Evolutionary conservation across 352 stramenopile species (phyloP), one percentile per base, ranked within the genome.

Genomic region (Phytophthora boehmeriae): DNA sequence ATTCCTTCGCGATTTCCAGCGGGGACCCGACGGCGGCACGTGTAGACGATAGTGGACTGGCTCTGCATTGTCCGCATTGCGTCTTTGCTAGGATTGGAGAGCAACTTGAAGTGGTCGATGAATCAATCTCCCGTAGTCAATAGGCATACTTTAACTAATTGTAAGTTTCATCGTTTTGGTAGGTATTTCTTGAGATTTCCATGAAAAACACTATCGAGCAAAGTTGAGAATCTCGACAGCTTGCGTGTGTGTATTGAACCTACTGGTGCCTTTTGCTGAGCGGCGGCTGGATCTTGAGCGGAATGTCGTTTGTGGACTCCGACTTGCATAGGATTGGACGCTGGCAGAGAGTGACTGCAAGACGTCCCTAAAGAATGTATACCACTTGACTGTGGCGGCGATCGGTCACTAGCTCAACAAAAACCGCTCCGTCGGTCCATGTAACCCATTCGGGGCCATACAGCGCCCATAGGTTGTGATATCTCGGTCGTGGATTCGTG

Each of bases 61-160:
- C 38, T 44, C 13, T 44, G 38, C 38, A 17, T 6, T 11, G 38
- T 44, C 38, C 19, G 14, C 38, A n/a, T n/a, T n/a, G n/a, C n/a
- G n/a, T n/a, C n/a, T n/a, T n/a, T n/a, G n/a, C 25, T 30, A 8
- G 25, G 25, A 30, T 44, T 44, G 16, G 38, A 20, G 34, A 17
- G 2, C 38, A 17, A 44, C 13, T 44, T 44, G 38, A 44, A 44
- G 38, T 44, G 38, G 38, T 44, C 38, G 38, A 44, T n/a, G n/a
- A n/a, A n/a, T n/a, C n/a, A n/a, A n/a, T n/a, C n/a, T n/a, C n/a
- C n/a, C n/a, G n/a, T n/a, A n/a, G n/a, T n/a, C n/a, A n/a, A n/a
- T n/a, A n/a, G n/a, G n/a, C n/a, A n/a, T n/a, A n/a, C n/a, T n/a
- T n/a, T n/a, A n/a, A n/a, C n/a, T n/a, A n/a, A n/a, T n/a, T n/a